Percentiles rank a stretch among this genome's conserved stretches.
Evolutionary conservation across 108 stramenopile species (phyloP).

Genomic region (Parietichytrium sp.): DNA sequence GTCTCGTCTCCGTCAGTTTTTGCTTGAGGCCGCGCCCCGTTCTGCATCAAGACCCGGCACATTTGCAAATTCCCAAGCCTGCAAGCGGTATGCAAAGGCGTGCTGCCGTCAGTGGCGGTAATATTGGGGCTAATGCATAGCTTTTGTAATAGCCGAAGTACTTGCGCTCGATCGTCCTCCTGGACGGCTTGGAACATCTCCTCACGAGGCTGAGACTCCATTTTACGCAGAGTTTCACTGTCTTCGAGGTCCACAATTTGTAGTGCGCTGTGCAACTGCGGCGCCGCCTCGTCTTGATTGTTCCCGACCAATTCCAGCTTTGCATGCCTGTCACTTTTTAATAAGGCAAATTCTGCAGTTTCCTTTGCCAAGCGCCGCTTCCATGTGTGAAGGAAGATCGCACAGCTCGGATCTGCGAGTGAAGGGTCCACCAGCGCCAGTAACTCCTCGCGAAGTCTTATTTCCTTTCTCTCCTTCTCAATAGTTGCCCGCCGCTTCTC

Average conservation of each 20-base stretch:
- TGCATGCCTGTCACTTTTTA: not conserved
- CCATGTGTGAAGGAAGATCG: not conserved
- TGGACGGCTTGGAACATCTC: not conserved
- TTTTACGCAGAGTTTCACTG: not conserved
- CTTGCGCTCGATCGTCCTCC: not conserved
- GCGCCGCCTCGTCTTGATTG: not conserved
- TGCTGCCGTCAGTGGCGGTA: not conserved
- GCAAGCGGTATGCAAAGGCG: not conserved
- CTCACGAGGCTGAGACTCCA: not conserved
- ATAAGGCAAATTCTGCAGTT: not conserved
- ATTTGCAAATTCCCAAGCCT: not conserved
- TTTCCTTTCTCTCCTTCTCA: not conserved
- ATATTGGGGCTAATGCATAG: too few species aligned
- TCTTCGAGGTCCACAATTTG: not conserved
- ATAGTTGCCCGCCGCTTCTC: too few species aligned
- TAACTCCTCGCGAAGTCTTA: constrained; percentile 2
- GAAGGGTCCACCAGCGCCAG: not conserved
- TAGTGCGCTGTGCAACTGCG: not conserved
- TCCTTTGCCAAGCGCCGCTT: not conserved
- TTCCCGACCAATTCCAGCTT: not conserved
- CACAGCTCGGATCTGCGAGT: not conserved
- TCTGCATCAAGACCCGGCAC: not conserved
- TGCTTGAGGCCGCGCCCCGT: not conserved
- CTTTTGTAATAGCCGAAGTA: not conserved
- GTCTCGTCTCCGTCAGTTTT: not conserved